A percentile compares a stretch with the other conserved stretches of the same genome.
Evolutionary conservation across 176 grass and related monocot species (phyloP).

Genomic region (Cenchrus fungigraminus): DNA sequence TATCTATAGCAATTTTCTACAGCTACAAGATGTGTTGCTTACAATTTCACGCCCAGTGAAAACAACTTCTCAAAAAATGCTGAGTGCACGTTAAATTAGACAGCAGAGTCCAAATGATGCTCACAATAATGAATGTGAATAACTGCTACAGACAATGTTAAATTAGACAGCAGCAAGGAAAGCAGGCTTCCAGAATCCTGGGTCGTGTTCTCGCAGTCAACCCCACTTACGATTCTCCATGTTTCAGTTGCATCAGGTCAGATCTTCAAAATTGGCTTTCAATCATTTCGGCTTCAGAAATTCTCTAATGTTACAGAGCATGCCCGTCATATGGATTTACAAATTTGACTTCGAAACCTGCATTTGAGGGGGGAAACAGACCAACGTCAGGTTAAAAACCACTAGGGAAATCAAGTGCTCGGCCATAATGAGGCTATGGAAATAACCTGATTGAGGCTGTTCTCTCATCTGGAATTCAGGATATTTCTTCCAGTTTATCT

Average conservation of each 20-base stretch:
- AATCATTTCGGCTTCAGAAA: constrained; percentile 71
- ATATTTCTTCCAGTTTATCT: constrained; percentile 98
- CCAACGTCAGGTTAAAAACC: constrained; percentile 15
- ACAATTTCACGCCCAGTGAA: neutral
- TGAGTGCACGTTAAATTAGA: neutral
- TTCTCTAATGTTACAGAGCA: constrained; percentile 72
- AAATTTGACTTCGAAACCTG: constrained; percentile 66
- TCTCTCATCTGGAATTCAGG: constrained; percentile 84
- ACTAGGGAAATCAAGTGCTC: neutral
- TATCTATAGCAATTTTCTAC: neutral
- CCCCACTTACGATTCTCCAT: neutral
- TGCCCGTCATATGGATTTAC: constrained; percentile 81
- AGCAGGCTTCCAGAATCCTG: constrained; percentile 14
- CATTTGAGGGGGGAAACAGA: constrained; percentile 33
- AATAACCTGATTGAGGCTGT: constrained; percentile 66
- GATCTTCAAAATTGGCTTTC: constrained; percentile 35
- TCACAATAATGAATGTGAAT: constrained; percentile 25
- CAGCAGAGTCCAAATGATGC: constrained; percentile 20
- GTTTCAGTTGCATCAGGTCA: constrained; percentile 3
- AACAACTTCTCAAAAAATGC: constrained; percentile 13
- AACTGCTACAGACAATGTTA: neutral
- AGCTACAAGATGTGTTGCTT: constrained; percentile 18
- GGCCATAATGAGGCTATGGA: neutral
- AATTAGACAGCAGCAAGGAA: constrained; percentile 6
- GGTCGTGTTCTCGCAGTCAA: neutral